Conservation (phyloP, 2,329 filamentous ascomycete genomes). For the Claviceps cyperi region DNA sequence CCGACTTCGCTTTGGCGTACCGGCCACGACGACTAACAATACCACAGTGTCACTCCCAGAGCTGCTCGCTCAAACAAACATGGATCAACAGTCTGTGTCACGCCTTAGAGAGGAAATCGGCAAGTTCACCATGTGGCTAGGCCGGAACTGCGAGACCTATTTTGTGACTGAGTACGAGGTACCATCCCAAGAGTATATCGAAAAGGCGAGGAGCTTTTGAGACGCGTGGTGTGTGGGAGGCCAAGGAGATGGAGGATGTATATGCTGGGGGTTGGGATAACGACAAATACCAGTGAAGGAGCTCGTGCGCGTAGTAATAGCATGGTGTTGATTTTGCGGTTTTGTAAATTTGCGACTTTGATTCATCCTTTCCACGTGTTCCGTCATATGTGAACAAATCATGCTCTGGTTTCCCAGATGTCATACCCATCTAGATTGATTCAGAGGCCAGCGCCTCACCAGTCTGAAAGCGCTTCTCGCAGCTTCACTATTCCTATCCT, state of each 20-base stretch:
- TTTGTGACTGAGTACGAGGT: slow-evolving; percentile 67
- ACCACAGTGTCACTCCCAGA: slow-evolving; percentile 71
- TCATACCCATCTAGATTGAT: too few species aligned
- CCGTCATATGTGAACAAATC: too few species aligned
- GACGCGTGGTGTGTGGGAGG: background rate
- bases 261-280: background rate
- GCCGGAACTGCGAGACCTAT: slow-evolving; percentile 60
- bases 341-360: too few species aligned
- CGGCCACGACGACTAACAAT: background rate
- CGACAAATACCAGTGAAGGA: background rate
- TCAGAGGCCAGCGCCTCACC: background rate
- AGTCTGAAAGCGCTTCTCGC: background rate
- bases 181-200: slow-evolving; percentile 55
- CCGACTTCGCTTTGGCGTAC: background rate
- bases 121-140: slow-evolving; percentile 76
- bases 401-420: too few species aligned
- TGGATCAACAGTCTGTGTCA: slow-evolving; percentile 83
- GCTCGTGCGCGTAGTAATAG: background rate
- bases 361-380: too few species aligned
- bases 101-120: slow-evolving; percentile 78
- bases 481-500: background rate
- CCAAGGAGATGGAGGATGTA: background rate
- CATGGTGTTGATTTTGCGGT: background rate
- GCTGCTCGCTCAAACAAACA: slow-evolving; percentile 91
- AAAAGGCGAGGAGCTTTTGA: slow-evolving; percentile 42